Evolutionary conservation across 73 alveolate species (phyloP).

Genomic region (Symbiodinium pilosum): DNA sequence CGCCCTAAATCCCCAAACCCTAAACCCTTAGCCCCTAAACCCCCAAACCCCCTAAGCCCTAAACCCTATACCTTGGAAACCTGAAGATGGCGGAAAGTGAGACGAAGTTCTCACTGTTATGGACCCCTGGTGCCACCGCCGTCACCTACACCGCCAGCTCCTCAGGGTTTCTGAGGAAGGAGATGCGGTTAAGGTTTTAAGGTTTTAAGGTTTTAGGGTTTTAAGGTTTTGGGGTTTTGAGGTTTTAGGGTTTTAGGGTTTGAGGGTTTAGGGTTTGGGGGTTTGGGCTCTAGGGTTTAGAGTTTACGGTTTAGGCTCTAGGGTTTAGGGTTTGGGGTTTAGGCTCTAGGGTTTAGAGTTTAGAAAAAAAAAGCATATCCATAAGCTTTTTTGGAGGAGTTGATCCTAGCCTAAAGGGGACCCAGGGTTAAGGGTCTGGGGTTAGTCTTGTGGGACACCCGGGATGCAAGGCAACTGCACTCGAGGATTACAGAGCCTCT

Average conservation of each 20-base stretch:
- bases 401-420: too few relatives aligned
- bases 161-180: not conserved
- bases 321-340: not conserved
- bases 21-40: too few relatives aligned
- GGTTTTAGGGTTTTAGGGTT: not conserved
- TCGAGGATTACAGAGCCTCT: too few relatives aligned
- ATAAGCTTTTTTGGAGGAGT: too few relatives aligned
- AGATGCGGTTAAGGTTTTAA: not conserved
- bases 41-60: too few relatives aligned
- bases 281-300: not conserved
- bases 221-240: not conserved
- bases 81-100: constrained; percentile 3
- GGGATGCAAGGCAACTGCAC: too few relatives aligned
- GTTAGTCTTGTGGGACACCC: too few relatives aligned
- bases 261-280: not conserved
- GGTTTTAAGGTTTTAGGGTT: not conserved
- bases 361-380: too few relatives aligned
- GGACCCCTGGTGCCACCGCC: constrained; percentile 12
- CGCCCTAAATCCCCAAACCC: too few relatives aligned
- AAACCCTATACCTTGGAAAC: too few relatives aligned
- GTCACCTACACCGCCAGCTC: not conserved
- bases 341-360: not conserved
- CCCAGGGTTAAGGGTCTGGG: too few relatives aligned
- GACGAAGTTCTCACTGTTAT: not conserved
- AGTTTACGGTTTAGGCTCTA: not conserved